phyloP scores from a whole-genome alignment of 352 stramenopile species.

The Pythium scleroteichum region DNA sequence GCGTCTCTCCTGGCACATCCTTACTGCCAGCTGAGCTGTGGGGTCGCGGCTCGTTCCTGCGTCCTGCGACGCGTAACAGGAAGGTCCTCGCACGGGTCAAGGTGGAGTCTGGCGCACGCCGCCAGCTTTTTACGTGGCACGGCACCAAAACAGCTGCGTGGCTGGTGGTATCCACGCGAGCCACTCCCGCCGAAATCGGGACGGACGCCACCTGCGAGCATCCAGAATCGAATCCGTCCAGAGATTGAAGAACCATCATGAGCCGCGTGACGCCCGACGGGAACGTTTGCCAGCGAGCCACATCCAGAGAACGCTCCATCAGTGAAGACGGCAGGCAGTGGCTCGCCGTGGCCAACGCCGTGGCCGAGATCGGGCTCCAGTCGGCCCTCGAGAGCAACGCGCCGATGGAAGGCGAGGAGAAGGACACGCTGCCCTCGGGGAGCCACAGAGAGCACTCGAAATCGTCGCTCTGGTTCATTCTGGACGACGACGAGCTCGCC shows the following conservation, averaged over 20 bases:
- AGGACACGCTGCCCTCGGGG: slow-evolving; percentile 14
- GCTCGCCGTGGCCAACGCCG: slow-evolving; percentile 23
- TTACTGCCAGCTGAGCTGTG: too few relatives aligned
- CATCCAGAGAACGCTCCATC: slow-evolving; percentile 6
- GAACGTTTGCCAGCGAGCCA: slow-evolving; percentile 3
- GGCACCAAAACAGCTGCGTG: slow-evolving; percentile 27
- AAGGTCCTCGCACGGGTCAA: slow-evolving; percentile 2
- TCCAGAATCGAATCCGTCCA: slow-evolving; percentile 11
- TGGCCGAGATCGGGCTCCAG: slow-evolving; percentile 24
- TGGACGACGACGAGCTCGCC: slow-evolving; percentile 43
- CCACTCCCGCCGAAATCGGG: slow-evolving; percentile 6
- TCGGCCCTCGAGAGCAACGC: slow-evolving; percentile 6
- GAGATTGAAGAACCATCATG: slow-evolving; percentile 23
- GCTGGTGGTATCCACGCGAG: slow-evolving; percentile 15
- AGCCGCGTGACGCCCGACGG: slow-evolving; percentile 2
- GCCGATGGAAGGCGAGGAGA: slow-evolving; percentile 8
- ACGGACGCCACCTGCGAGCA: neutral
- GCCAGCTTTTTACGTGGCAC: slow-evolving; percentile 25
- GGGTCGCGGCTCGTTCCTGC: too few relatives aligned
- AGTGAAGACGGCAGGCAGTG: slow-evolving; percentile 20
- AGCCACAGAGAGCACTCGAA: slow-evolving; percentile 31
- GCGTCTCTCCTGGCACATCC: too few relatives aligned
- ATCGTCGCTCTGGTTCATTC: slow-evolving; percentile 75
- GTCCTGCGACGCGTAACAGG: too few relatives aligned
- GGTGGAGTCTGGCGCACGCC: slow-evolving; percentile 10